phyloP scores from a whole-genome alignment of 331 rosid species.

The Telfairia occidentalis region DNA sequence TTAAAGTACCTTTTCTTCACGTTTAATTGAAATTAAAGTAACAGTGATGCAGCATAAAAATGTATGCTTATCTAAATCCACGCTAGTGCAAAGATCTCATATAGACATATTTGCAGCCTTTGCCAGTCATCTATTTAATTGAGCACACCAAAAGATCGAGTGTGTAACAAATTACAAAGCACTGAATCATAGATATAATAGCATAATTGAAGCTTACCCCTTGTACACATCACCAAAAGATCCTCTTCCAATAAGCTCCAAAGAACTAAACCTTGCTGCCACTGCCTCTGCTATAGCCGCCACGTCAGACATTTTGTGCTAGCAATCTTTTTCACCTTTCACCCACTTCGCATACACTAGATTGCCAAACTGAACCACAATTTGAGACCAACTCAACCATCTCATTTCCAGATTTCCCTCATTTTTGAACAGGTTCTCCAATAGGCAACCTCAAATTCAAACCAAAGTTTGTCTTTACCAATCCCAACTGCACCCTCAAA shows the following conservation, averaged over 20 bases:
- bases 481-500: slow-evolving; percentile 20
- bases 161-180: background rate
- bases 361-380: slow-evolving; percentile 23
- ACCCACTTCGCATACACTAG: slow-evolving; percentile 24
- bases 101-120: background rate
- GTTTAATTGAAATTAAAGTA: background rate
- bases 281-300: slow-evolving; percentile 68
- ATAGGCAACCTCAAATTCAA: slow-evolving; percentile 21
- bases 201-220: slow-evolving; percentile 45
- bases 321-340: slow-evolving; percentile 23
- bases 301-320: slow-evolving; percentile 53
- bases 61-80: background rate
- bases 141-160: background rate
- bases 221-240: slow-evolving; percentile 93
- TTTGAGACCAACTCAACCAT: slow-evolving; percentile 13
- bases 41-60: background rate
- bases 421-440: slow-evolving; percentile 10
- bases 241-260: slow-evolving; percentile 93
- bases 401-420: slow-evolving; percentile 20
- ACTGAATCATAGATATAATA: background rate
- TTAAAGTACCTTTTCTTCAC: background rate
- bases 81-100: background rate
- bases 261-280: slow-evolving; percentile 67
- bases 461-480: background rate
- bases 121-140: background rate